Percentiles rank a stretch among this genome's conserved stretches.
phyloP scores from a whole-genome alignment of 805 yeast species.

The Candida silvatica region DNA sequence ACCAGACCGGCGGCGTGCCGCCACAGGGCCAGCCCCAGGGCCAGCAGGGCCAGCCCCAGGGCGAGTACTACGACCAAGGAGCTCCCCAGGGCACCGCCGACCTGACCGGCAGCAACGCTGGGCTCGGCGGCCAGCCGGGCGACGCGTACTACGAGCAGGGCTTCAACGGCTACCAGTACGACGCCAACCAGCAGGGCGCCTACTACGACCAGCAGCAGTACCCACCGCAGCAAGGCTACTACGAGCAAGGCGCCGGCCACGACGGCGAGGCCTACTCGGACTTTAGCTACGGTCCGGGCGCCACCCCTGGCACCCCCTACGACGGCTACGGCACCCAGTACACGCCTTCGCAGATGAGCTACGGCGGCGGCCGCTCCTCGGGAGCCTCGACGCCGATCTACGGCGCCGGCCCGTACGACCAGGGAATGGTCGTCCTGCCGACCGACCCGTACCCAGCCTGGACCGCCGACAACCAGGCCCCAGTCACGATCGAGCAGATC shows the following conservation, averaged over 20 bases:
- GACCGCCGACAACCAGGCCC: conserved; percentile 94
- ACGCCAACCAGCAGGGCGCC: conserved; percentile 7
- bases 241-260: conserved; percentile 39
- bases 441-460: conserved; percentile 98
- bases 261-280: conserved; percentile 51
- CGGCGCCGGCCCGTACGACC: conserved; percentile 31
- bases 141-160: conserved; percentile 33
- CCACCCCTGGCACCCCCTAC: conserved; percentile 56
- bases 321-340: conserved; percentile 45
- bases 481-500: conserved; percentile 74
- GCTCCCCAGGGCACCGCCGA: conserved; percentile 11
- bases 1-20: neutral
- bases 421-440: conserved; percentile 55
- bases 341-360: conserved; percentile 82
- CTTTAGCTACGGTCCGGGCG: conserved; percentile 54
- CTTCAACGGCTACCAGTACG: conserved; percentile 17
- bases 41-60: neutral
- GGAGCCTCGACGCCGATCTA: conserved; percentile 90
- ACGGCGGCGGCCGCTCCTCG: conserved; percentile 78
- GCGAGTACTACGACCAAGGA: conserved; percentile 19
- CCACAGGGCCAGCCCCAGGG: neutral
- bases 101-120: neutral
- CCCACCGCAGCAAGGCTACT: conserved; percentile 36
- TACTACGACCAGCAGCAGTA: conserved; percentile 33
- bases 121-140: conserved; percentile 24